These are phyloP conservation scores for Xylaria arbuscula DNA, from an alignment of 2,329 filamentous ascomycete species.

Conservation along the genomic window DNA sequence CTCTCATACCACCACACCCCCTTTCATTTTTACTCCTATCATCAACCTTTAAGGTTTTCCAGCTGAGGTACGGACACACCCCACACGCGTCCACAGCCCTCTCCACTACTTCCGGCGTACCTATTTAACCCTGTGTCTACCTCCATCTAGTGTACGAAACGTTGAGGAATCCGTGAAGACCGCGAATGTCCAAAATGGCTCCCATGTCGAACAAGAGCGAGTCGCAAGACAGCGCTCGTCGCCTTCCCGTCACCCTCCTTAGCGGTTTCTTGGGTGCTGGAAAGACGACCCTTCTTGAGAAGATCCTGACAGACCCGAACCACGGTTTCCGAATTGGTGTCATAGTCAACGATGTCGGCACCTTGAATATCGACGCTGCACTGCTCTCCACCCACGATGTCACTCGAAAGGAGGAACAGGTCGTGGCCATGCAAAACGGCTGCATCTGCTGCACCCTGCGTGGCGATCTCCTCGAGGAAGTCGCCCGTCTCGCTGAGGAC, in stretches of 20 bases:
- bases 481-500: conserved; percentile 71
- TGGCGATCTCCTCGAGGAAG: conserved; percentile 76
- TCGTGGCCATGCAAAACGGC: conserved; percentile 76
- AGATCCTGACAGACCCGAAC: conserved; percentile 70
- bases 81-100: not conserved
- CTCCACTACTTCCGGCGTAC: no score
- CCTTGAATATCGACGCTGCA: conserved; percentile 73
- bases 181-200: conserved; percentile 21
- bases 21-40: not conserved
- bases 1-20: not conserved
- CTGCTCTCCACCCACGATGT: conserved; percentile 68
- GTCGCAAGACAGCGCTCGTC: conserved; percentile 23
- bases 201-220: not conserved
- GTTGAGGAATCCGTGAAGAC: not conserved
- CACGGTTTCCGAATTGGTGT: conserved; percentile 77
- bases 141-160: not conserved
- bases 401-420: conserved; percentile 68
- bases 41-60: not conserved
- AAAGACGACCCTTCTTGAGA: conserved; percentile 76
- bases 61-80: not conserved
- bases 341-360: conserved; percentile 78
- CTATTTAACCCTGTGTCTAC: no score
- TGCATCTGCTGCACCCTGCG: conserved; percentile 82
- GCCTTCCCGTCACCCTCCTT: conserved; percentile 68
- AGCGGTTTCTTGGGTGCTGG: conserved; percentile 74